Evolutionary conservation across 225 moss, liverwort and hornwort species (phyloP), one percentile per base, ranked within the genome.

Genomic region (Ulota crispa): DNA sequence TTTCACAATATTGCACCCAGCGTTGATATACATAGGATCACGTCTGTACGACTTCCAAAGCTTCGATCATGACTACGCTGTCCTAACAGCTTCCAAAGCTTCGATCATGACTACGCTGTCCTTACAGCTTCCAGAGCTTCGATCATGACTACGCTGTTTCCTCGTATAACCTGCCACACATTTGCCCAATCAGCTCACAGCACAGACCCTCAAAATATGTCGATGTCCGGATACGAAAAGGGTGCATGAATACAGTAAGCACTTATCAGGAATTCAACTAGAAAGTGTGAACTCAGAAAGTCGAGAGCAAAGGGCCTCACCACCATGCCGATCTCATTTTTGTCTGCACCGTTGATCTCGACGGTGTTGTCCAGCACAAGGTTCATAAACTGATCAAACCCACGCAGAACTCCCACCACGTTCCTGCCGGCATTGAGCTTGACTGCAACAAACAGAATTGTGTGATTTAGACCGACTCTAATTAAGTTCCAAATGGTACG

Each of bases 321-420:
- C 92, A 98, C 98, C 98, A 98, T 98, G 86, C 98, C 98, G 56
- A 98, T 95, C 83, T 95, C 98, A 75, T 91, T 98, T 78, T 68
- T 85, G 61, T 98, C 98, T 57, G 86, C 87, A n/a, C 95, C 98
- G 69, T 93, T 95, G 18, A 98, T 92, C 89, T 98, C 98, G 14
- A 94, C 87, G 15, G 95, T 99, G 85, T 94, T 95, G 87, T 99
- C 98, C 68, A 99, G 87, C 85, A 99, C 98, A 72, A 99, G 93
- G 78, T 99, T 95, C 98, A 99, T 99, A 68, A 99, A 99, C 86
- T 99, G 95, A 85, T 99, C 98, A 72, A 99, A 99, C 34, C 98
- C 98, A 36, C 98, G 94, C 72, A 99, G 71, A 28, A 99, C 95
- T 72, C 95, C 95, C 59, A 99, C 92, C 69, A 99, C 95, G 47